Percentiles rank a stretch among this genome's conserved stretches.
phyloP scores from a whole-genome alignment of 116 monocot species.

The Zostera marina region DNA sequence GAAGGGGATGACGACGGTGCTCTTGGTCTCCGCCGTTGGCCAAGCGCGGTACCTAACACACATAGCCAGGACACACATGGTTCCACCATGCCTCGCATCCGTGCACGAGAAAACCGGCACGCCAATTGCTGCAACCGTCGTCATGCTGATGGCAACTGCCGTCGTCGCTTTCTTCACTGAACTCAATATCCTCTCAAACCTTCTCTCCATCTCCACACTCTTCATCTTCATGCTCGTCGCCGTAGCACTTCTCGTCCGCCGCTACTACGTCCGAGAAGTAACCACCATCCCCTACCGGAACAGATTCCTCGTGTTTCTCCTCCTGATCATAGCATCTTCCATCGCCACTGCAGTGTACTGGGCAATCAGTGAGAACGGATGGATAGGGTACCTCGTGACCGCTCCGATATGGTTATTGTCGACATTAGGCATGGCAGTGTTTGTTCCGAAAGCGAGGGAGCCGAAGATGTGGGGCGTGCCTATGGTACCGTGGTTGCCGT shows the following conservation, averaged over 20 bases:
- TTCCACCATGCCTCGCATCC: conserved; percentile 50
- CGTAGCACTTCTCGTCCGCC: conserved; percentile 63
- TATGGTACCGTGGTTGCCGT: conserved; percentile 83
- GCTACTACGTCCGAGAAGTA: conserved; percentile 60
- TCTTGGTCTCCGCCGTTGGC: conserved; percentile 62
- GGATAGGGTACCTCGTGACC: conserved; percentile 32
- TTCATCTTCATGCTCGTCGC: conserved; percentile 96
- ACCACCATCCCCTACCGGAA: conserved; percentile 29
- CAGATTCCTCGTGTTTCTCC: conserved; percentile 26
- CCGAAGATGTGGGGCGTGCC: conserved; percentile 85
- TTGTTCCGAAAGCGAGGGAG: conserved; percentile 54
- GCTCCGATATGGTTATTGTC: conserved; percentile 42
- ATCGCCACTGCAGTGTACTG: conserved; percentile 38
- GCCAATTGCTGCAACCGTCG: conserved; percentile 69
- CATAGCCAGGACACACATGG: conserved; percentile 81
- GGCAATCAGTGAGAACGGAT: conserved; percentile 26
- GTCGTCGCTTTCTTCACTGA: conserved; percentile 77
- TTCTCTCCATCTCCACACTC: conserved; percentile 90
- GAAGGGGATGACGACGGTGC: conserved; percentile 82
- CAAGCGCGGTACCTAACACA: conserved; percentile 84
- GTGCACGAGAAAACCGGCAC: conserved; percentile 50
- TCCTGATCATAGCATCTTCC: conserved; percentile 41
- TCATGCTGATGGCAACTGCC: conserved; percentile 59
- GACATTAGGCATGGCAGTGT: conserved; percentile 19
- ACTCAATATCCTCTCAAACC: conserved; percentile 53